Conservation (phyloP, 2,329 filamentous ascomycete species). For the Penicillium brasilianum region DNA sequence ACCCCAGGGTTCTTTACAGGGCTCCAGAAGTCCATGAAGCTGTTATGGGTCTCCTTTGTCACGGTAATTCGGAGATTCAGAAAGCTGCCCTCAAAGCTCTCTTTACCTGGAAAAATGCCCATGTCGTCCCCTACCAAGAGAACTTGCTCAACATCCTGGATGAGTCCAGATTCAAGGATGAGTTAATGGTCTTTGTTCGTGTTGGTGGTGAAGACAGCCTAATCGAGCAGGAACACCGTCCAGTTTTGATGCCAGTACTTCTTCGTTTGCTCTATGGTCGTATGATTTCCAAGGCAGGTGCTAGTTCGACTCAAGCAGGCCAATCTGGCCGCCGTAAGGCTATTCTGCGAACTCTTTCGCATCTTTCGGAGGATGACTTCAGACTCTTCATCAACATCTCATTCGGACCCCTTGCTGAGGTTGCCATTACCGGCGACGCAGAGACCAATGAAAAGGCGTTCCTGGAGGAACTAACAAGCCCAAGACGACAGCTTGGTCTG, state of each 20-base stretch:
- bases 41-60: slow-evolving; percentile 75
- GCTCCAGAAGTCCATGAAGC: slow-evolving; percentile 76
- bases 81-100: slow-evolving; percentile 82
- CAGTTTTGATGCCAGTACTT: slow-evolving; percentile 80
- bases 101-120: slow-evolving; percentile 83
- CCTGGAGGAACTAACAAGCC: slow-evolving; percentile 63
- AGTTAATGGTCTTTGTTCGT: slow-evolving; percentile 86
- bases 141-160: slow-evolving; percentile 86
- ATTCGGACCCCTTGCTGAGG: slow-evolving; percentile 69
- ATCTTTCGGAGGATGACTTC: slow-evolving; percentile 74
- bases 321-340: slow-evolving; percentile 77
- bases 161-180: slow-evolving; percentile 89
- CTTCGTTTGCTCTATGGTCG: slow-evolving; percentile 87
- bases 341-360: slow-evolving; percentile 77
- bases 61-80: slow-evolving; percentile 90
- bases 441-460: slow-evolving; percentile 60
- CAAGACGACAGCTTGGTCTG: slow-evolving; percentile 85
- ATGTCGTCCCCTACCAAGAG: slow-evolving; percentile 78
- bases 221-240: slow-evolving; percentile 74
- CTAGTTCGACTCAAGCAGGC: slow-evolving; percentile 76
- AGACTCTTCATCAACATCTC: slow-evolving; percentile 83
- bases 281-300: slow-evolving; percentile 80
- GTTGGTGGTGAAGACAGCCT: slow-evolving; percentile 67
- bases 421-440: slow-evolving; percentile 62
- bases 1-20: slow-evolving; percentile 82